Evolutionary conservation across 2,329 filamentous ascomycete genomes (phyloP), one percentile per base, ranked within the genome.

Genomic region (Xylaria sp.): DNA sequence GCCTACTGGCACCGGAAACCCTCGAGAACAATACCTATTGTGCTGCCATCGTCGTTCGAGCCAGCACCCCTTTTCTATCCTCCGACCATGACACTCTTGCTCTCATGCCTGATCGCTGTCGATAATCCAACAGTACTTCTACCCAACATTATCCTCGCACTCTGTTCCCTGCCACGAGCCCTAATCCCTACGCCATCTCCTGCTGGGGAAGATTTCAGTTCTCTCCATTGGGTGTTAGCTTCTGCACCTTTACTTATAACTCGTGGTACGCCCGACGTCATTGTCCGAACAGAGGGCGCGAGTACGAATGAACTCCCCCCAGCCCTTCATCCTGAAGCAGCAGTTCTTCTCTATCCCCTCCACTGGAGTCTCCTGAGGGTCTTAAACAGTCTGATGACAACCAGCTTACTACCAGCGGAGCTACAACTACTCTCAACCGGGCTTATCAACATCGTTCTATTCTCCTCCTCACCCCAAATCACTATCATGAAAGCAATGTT

Each of bases 51-150:
- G 3, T 86, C 88, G n/a, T 97, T 98, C 80, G 95, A 98, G 77
- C 94, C 94, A 2, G 95, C 95, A 7, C 93, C 94, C 12, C 85
- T 97, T n/a, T 81, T 98, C 66, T 98, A 98, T 78, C 95, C 95
- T 20, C 87, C 91, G 6, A 81, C 90, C 2, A 85, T 97, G 37
- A 93, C 94, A 0, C 81, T 94, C 18, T 85, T 94, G 55, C 91
- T 96, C 34, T 90, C 94, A 1, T 83, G 96, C 4, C 90, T 94
- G 10, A 85, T 97, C 51, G 88, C 90, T 8, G 84, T 86, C 60
- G 86, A 87, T 58, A 89, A 88, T 55, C 84, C 87, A 2, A 84
- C 85, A 18, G 84, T 90, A 13, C 79, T 97, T 23, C 81, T 97
- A 8, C 90, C 92, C 1, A 97, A 96, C 76, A 88, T 97, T 48